Evolutionary conservation across 352 stramenopile species (phyloP).

Genomic region (Phytophthora fragariae): DNA sequence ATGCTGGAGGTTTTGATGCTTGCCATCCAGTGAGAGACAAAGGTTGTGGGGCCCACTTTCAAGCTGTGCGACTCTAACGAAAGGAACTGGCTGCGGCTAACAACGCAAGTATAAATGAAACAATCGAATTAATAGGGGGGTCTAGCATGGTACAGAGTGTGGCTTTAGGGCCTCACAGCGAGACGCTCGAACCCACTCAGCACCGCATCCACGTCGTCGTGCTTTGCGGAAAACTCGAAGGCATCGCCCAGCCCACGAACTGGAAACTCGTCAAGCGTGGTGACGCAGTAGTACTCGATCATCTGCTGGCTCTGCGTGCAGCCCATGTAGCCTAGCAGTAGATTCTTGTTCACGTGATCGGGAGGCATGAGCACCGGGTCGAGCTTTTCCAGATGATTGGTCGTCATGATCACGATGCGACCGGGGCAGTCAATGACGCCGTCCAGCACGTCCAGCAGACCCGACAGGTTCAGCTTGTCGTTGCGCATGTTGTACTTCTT

Average conservation of each 20-base stretch:
- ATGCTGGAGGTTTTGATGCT: conserved; percentile 76
- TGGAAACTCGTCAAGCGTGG: conserved; percentile 31
- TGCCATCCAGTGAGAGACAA: conserved; percentile 63
- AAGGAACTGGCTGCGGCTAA: not conserved
- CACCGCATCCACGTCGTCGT: conserved; percentile 52
- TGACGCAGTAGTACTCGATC: conserved; percentile 72
- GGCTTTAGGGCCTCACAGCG: conserved; percentile 12
- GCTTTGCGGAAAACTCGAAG: conserved; percentile 42
- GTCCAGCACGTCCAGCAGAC: conserved; percentile 91
- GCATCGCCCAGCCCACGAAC: conserved; percentile 7
- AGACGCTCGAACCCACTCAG: conserved; percentile 36
- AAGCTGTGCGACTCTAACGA: conserved; percentile 15
- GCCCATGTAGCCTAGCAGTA: conserved; percentile 75
- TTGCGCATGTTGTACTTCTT: conserved; percentile 32
- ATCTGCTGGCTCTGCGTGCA: conserved; percentile 52
- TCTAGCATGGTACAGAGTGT: conserved; percentile 22
- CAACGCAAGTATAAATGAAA: not conserved
- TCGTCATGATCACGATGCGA: conserved; percentile 93
- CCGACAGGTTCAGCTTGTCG: conserved; percentile 77
- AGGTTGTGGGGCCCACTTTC: conserved; percentile 55
- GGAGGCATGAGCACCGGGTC: conserved; percentile 91
- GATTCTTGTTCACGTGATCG: conserved; percentile 88
- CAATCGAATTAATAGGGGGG: not conserved
- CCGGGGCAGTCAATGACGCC: conserved; percentile 89
- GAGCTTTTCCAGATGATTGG: conserved; percentile 93